Evolutionary conservation across 108 stramenopile species (phyloP), one percentile per base, ranked within the genome.

Genomic region (Skeletonema costatum): DNA sequence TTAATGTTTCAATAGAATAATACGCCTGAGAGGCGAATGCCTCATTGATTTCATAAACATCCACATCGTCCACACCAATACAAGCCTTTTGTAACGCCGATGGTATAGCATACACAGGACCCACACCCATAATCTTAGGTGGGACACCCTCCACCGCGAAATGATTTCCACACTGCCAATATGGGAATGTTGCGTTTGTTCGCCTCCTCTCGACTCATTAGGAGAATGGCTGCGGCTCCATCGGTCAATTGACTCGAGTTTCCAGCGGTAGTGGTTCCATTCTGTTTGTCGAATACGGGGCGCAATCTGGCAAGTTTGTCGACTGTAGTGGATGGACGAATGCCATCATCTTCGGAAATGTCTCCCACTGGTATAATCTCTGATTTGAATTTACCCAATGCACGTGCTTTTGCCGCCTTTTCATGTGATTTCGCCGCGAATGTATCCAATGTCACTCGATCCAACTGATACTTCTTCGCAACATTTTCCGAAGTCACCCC

Each of bases 41-140:
- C 86, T 99, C 99, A 76, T 99, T 99, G 68, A 99, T 91, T 86
- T 99, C 99, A 76, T 78, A 98, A 14, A 98, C 81, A 76, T 98
- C 98, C 36, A 99, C 88, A 73, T 98, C 97, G 10, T 80, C 77
- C 12, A 82, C 32, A 4, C 62, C 29, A 38, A 97, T 44, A 12
- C 87, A 74, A 2, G 90, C 82, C 68, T 81, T 77, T 60, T 79
- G 11, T 44, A 98, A 68, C 11, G 93, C 96, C 9, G 78, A 89
- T 1, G 99, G 99, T 50, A 99, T 98, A 16, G 97, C 98, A 38
- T 87, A 86, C 4, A 97, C 89, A 16, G 95, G 95, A 35, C 97
- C 98, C 62, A 98, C 90, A 1, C 97, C 97, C 97, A 99, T 98
- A 58, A 97, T 85, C 56, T 73, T 71, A 10, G 98, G 97, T 9